phyloP scores from a whole-genome alignment of 202 grass and related monocot species.

The Carex arenaria region DNA sequence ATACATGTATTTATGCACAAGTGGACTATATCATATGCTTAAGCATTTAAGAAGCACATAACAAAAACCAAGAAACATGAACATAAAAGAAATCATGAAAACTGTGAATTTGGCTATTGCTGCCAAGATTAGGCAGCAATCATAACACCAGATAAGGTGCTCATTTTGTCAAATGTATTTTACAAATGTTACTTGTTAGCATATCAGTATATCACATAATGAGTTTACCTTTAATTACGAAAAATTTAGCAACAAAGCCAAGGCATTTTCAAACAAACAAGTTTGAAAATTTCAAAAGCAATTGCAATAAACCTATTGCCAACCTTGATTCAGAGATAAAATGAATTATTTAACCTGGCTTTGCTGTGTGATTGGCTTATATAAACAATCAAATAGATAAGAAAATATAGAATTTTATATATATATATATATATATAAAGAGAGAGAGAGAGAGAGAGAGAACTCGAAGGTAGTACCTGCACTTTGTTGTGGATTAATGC shows the following conservation, averaged over 20 bases:
- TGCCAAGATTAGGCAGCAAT: not conserved
- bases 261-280: constrained; percentile 2
- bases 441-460: too few species aligned
- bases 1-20: not conserved
- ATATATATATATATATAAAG: too few species aligned
- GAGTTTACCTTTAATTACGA: not conserved
- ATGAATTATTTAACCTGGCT: constrained; percentile 10
- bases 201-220: not conserved
- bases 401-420: not conserved
- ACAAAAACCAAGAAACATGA: not conserved
- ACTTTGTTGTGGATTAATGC: constrained; percentile 98
- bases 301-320: constrained; percentile 18
- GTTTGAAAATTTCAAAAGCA: not conserved
- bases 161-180: not conserved
- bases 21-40: not conserved
- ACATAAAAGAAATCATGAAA: not conserved
- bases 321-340: constrained; percentile 18
- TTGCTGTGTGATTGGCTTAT: constrained; percentile 24
- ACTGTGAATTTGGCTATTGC: not conserved
- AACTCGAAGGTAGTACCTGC: constrained; percentile 46
- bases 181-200: not conserved
- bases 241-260: not conserved
- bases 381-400: not conserved
- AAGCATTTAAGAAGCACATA: not conserved
- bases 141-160: not conserved